Evolutionary conservation across 2,329 filamentous ascomycete genomes (phyloP).

Genomic region (Diaporthe ampelina): DNA sequence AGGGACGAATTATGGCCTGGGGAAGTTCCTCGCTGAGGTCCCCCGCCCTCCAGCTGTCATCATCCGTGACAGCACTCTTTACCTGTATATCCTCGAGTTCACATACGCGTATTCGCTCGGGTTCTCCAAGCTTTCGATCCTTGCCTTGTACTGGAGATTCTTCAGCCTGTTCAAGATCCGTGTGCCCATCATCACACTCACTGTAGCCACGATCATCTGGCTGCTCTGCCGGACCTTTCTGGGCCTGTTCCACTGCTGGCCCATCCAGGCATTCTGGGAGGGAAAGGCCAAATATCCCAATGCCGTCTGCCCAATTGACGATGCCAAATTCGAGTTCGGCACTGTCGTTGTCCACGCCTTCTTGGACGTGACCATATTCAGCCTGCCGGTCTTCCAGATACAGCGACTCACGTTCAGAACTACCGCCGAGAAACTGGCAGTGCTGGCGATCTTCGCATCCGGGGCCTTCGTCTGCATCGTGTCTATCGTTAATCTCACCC

Average conservation of each 20-base stretch:
- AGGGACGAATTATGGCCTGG: constrained; percentile 28
- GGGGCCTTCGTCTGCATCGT: constrained; percentile 24
- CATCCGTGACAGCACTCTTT: not conserved
- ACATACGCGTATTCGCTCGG: constrained; percentile 32
- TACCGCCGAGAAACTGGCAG: not conserved
- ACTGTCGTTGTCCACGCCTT: constrained; percentile 30
- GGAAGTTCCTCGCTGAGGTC: constrained; percentile 8
- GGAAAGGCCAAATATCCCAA: not conserved
- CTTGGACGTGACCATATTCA: constrained; percentile 23
- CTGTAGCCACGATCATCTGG: constrained; percentile 14
- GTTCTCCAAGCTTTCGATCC: constrained; percentile 27
- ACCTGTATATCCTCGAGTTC: constrained; percentile 29
- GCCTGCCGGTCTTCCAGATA: constrained; percentile 22
- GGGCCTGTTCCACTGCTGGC: constrained; percentile 21
- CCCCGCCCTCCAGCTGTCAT: not conserved
- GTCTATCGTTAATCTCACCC: constrained; percentile 25
- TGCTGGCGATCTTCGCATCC: constrained; percentile 18
- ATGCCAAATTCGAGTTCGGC: constrained; percentile 27
- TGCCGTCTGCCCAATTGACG: constrained; percentile 15
- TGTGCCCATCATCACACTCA: constrained; percentile 25
- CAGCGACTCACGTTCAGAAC: constrained; percentile 13
- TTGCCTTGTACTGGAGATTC: constrained; percentile 28
- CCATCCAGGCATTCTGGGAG: constrained; percentile 32
- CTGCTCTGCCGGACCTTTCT: constrained; percentile 25
- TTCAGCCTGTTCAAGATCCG: constrained; percentile 29